Evolutionary conservation across 495 filamentous ascomycete genomes (phyloP).

Genomic region (Penicillium paradoxum): DNA sequence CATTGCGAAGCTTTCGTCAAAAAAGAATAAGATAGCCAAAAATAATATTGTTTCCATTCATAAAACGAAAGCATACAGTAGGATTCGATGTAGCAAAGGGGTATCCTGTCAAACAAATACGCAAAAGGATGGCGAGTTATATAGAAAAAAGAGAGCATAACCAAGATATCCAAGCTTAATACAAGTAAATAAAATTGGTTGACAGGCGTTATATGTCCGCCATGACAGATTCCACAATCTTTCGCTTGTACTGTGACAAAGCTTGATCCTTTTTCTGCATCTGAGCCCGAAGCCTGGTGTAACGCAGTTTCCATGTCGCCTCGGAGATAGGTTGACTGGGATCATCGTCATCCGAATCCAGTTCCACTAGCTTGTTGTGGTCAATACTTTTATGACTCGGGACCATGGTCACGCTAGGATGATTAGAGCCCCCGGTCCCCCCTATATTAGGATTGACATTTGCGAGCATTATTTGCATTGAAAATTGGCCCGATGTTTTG

Average conservation of each 20-base stretch:
- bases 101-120: conserved; percentile 6
- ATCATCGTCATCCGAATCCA: conserved; percentile 33
- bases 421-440: conserved; percentile 5
- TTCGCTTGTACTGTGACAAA: conserved; percentile 47
- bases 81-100: conserved; percentile 3
- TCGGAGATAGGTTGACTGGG: conserved; percentile 23
- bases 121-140: not conserved
- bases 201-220: conserved; percentile 34
- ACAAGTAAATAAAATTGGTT: not conserved
- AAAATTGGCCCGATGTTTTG: conserved; percentile 22
- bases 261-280: conserved; percentile 49
- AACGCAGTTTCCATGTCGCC: conserved; percentile 42
- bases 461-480: conserved; percentile 29
- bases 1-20: too few relatives aligned
- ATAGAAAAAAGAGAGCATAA: not conserved
- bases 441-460: conserved; percentile 19
- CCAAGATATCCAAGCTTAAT: not conserved
- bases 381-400: conserved; percentile 17
- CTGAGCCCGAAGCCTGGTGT: conserved; percentile 43
- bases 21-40: too few relatives aligned
- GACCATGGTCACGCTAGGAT: conserved; percentile 3
- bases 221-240: conserved; percentile 55
- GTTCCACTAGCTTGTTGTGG: conserved; percentile 18
- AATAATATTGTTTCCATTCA: not conserved
- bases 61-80: not conserved